phyloP scores from a whole-genome alignment of 75 land plant genomes.

The Selaginella moellendorffii region DNA sequence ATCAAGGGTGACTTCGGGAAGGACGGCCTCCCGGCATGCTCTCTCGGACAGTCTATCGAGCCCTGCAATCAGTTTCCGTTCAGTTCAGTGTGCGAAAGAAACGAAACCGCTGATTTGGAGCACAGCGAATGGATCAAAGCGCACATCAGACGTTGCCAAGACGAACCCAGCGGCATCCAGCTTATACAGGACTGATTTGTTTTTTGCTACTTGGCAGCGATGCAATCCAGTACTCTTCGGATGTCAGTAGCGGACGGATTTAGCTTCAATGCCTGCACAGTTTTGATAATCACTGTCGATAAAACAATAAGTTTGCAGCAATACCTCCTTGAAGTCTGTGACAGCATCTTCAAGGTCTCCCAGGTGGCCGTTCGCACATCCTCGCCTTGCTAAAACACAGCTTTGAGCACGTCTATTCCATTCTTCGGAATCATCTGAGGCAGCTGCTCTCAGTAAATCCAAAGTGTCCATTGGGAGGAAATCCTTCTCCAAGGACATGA shows the following conservation, averaged over 20 bases:
- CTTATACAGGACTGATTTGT: not conserved
- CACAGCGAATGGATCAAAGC: slow-evolving; percentile 4
- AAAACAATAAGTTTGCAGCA: not conserved
- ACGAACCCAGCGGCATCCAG: slow-evolving; percentile 4
- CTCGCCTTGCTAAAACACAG: not conserved
- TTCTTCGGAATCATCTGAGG: no score
- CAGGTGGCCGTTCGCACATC: not conserved
- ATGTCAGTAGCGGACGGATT: not conserved
- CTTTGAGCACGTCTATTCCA: not conserved
- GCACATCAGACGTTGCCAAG: slow-evolving; percentile 11
- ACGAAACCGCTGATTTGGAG: not conserved
- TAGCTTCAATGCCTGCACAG: not conserved
- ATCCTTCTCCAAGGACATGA: not conserved
- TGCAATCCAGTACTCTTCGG: not conserved
- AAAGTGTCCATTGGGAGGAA: not conserved
- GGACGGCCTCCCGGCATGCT: slow-evolving; percentile 8
- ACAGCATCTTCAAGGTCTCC: not conserved
- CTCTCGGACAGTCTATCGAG: slow-evolving; percentile 15
- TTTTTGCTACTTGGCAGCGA: not conserved
- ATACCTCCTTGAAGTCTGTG: not conserved
- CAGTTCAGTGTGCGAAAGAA: not conserved
- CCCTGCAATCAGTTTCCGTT: slow-evolving; percentile 17
- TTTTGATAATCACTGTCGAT: not conserved
- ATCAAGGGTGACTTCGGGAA: not conserved
- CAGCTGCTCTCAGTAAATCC: not conserved